These are phyloP conservation scores for Aspergillus sojae DNA, from an alignment of 2,329 filamentous ascomycete species.

Conservation along the genomic window DNA sequence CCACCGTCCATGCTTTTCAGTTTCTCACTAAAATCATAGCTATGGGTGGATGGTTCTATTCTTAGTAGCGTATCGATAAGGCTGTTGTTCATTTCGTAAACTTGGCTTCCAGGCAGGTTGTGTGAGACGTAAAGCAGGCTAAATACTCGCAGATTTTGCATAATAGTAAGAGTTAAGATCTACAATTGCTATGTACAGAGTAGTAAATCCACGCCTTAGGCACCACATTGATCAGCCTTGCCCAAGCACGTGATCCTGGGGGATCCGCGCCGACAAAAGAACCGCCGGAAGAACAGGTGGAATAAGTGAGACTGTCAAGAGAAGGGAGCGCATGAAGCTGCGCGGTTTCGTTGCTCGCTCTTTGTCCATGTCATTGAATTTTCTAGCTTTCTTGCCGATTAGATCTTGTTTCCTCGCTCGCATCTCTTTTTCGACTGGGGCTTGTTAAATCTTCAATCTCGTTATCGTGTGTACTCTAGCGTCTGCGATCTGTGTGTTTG, in stretches of 20 bases:
- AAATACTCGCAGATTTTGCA: not conserved
- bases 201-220: not conserved
- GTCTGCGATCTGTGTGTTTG: not conserved
- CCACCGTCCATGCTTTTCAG: not conserved
- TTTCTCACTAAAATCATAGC: not conserved
- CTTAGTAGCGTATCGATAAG: slow-evolving; percentile 1
- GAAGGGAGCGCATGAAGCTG: slow-evolving; percentile 53
- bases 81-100: too few relatives aligned
- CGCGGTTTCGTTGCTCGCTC: slow-evolving; percentile 66
- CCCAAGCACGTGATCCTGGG: slow-evolving; percentile 17
- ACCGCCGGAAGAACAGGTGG: slow-evolving; percentile 14
- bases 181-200: not conserved
- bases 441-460: not conserved
- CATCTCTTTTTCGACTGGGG: not conserved
- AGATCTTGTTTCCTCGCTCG: not conserved
- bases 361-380: slow-evolving; percentile 50
- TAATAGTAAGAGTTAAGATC: not conserved
- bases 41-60: not conserved
- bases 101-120: not conserved
- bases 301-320: not conserved
- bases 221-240: slow-evolving; percentile 12
- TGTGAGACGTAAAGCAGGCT: too few relatives aligned
- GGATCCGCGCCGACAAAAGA: slow-evolving; percentile 12
- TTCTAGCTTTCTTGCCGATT: not conserved
- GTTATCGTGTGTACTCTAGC: slow-evolving; percentile 3